Conservation (phyloP, 2,329 filamentous ascomycete genomes). For the Fonsecaea multimorphosa region DNA sequence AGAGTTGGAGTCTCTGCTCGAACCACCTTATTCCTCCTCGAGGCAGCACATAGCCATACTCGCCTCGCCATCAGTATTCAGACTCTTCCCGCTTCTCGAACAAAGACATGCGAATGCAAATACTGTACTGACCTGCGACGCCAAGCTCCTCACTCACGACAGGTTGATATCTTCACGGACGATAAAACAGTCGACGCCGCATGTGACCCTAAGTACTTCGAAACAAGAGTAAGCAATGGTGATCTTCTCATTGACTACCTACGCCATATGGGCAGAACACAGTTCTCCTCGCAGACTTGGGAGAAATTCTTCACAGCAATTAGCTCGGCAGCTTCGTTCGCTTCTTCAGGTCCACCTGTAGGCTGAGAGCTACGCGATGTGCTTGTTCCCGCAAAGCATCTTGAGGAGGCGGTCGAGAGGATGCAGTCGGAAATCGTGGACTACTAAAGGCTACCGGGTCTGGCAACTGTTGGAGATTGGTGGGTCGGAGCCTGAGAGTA, state of each 20-base stretch:
- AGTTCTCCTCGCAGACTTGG: conserved; percentile 45
- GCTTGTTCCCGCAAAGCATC: conserved; percentile 48
- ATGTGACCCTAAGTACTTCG: too few relatives aligned
- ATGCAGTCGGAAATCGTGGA: too few relatives aligned
- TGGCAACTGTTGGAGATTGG: conserved; percentile 1
- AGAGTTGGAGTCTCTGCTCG: not conserved
- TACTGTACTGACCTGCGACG: conserved; percentile 51
- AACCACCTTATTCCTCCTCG: not conserved
- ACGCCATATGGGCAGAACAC: conserved; percentile 46
- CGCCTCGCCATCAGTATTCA: not conserved
- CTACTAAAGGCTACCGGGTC: conserved; percentile 41
- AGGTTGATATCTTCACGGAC: conserved; percentile 42
- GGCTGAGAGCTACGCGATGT: conserved; percentile 54
- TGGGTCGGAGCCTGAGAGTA: conserved; percentile 23
- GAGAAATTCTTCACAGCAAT: conserved; percentile 51
- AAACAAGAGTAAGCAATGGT: conserved; percentile 46
- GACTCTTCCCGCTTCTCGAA: conserved; percentile 44
- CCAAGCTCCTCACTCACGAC: conserved; percentile 46
- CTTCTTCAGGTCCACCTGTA: conserved; percentile 52
- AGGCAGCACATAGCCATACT: not conserved
- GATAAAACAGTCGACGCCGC: too few relatives aligned
- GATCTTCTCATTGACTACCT: conserved; percentile 45
- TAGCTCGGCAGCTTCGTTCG: conserved; percentile 55
- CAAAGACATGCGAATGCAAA: conserved; percentile 47
- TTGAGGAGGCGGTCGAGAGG: conserved; percentile 47